Evolutionary conservation across 2,329 filamentous ascomycete genomes (phyloP).

Genomic region (Paraconiothyrium brasiliense): DNA sequence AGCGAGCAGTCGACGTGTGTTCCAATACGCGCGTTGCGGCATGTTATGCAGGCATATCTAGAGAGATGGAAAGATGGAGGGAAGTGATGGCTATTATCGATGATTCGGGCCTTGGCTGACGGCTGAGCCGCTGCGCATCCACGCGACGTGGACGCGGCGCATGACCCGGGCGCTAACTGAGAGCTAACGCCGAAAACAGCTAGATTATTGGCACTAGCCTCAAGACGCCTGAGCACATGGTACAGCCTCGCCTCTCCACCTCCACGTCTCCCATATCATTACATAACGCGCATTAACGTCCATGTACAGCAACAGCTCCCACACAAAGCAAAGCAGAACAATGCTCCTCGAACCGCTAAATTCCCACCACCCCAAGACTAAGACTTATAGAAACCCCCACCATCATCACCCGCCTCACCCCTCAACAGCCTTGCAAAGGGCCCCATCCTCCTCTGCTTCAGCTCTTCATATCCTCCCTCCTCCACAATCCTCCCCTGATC

Average conservation of each 20-base stretch:
- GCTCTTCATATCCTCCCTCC: conserved; percentile 70
- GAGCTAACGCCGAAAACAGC: not conserved
- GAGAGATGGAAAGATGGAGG: conserved; percentile 5
- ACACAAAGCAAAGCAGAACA: not conserved
- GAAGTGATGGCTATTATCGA: conserved; percentile 16
- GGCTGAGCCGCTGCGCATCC: conserved; percentile 11
- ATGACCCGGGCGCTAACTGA: conserved; percentile 7
- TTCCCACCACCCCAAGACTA: not conserved
- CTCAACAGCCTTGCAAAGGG: conserved; percentile 50
- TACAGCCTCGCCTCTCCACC: not conserved
- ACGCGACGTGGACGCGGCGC: conserved; percentile 18
- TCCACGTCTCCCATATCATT: no score
- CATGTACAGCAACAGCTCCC: not conserved
- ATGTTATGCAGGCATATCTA: conserved; percentile 23
- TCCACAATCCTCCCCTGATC: conserved; percentile 75
- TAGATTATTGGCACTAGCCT: not conserved
- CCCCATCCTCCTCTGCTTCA: conserved; percentile 53
- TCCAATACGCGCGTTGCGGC: conserved; percentile 17
- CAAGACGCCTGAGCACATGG: not conserved
- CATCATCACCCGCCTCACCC: conserved; percentile 49
- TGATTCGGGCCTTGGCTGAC: conserved; percentile 17
- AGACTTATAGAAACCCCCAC: conserved; percentile 39
- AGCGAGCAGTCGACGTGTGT: conserved; percentile 2
- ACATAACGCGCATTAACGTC: no score
- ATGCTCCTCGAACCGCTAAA: no score